Evolutionary conservation across 192 early-diverging fungal genomes (phyloP).

Genomic region (Coemansia sp.): DNA sequence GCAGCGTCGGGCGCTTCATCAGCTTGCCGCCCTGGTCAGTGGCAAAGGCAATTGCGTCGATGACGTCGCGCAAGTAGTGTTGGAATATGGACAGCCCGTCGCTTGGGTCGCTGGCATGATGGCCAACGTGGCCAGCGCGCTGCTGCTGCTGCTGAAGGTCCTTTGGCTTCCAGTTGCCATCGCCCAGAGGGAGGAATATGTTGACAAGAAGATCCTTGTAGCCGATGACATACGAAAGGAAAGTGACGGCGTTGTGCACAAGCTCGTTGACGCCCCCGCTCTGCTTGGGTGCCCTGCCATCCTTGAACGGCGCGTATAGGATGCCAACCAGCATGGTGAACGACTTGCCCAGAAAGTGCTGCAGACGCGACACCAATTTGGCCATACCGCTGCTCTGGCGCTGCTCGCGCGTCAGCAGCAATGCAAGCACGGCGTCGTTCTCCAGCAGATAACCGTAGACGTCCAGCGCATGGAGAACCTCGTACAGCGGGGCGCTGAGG

Average conservation of each 20-base stretch:
- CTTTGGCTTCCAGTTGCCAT: conserved; percentile 50
- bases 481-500: conserved; percentile 43
- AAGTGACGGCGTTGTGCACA: conserved; percentile 46
- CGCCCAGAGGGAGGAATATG: conserved; percentile 50
- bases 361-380: conserved; percentile 37
- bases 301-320: conserved; percentile 42
- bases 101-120: conserved; percentile 50
- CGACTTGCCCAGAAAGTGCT: conserved; percentile 41
- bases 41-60: conserved; percentile 43
- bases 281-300: conserved; percentile 49
- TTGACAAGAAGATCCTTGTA: conserved; percentile 51
- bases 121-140: conserved; percentile 18
- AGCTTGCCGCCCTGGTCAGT: conserved; percentile 50
- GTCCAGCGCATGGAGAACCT: conserved; percentile 50
- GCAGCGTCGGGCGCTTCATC: conserved; percentile 49
- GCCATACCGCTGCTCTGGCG: conserved; percentile 37
- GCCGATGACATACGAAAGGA: conserved; percentile 39
- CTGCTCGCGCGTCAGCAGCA: conserved; percentile 33
- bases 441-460: conserved; percentile 50
- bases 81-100: conserved; percentile 54
- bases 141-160: conserved; percentile 12
- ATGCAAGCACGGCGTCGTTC: conserved; percentile 31
- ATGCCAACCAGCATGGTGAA: conserved; percentile 38
- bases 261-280: conserved; percentile 50
- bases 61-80: conserved; percentile 51